phyloP scores from a whole-genome alignment of 1,284 basidiomycete species.

The Tilletia setariae region DNA sequence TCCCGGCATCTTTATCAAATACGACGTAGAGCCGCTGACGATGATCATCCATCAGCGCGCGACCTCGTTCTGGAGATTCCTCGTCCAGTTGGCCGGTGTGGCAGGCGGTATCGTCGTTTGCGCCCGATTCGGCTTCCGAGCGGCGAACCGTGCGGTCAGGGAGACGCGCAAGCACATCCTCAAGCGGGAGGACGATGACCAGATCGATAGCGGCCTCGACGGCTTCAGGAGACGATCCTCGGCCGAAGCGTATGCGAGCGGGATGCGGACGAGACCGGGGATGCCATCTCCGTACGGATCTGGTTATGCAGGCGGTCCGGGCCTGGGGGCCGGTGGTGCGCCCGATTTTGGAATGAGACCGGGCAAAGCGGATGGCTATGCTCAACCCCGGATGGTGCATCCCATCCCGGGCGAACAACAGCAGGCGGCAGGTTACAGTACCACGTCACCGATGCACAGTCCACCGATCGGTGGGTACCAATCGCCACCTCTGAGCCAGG shows the following conservation, averaged over 20 bases:
- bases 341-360: background rate
- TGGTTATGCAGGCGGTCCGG: constrained; percentile 17
- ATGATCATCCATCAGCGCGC: constrained; percentile 83
- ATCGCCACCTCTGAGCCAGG: background rate
- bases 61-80: constrained; percentile 71
- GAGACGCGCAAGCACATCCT: constrained; percentile 19
- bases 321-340: background rate
- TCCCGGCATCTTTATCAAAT: constrained; percentile 63
- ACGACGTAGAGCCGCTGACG: constrained; percentile 85
- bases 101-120: constrained; percentile 56
- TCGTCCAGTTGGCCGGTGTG: constrained; percentile 68
- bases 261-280: constrained; percentile 21
- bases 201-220: background rate
- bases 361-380: constrained; percentile 9
- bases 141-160: constrained; percentile 30
- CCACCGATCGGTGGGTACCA: background rate
- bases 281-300: constrained; percentile 24
- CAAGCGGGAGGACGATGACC: constrained; percentile 26
- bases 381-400: constrained; percentile 4
- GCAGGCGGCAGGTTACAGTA: too few species aligned
- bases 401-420: constrained; percentile 9
- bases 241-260: constrained; percentile 16
- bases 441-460: background rate
- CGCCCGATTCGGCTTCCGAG: constrained; percentile 41
- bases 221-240: background rate